phyloP scores from a whole-genome alignment of 352 stramenopile genomes.

The Phytophthora meadii region DNA sequence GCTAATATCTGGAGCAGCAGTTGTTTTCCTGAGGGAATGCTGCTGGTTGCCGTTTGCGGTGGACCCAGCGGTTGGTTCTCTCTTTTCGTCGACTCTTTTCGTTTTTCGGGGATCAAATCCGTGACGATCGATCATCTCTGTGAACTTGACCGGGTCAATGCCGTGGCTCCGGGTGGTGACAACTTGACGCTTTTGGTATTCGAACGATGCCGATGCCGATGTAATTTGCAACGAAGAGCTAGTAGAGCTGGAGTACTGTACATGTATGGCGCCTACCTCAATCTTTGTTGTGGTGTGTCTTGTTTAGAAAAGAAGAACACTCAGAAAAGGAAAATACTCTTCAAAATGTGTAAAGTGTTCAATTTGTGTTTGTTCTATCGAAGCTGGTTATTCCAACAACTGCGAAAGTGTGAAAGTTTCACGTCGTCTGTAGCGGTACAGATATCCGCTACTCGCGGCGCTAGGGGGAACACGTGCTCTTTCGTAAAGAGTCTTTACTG shows the following conservation, averaged over 20 bases:
- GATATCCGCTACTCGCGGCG: background rate
- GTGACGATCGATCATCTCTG: background rate
- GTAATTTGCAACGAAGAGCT: background rate
- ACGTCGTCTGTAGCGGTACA: background rate
- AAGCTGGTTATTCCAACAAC: too few species aligned
- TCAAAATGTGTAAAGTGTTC: too few species aligned
- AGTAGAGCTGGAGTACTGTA: too few species aligned
- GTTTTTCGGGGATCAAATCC: background rate
- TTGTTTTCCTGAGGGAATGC: background rate
- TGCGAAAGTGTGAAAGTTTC: background rate
- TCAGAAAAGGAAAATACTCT: too few species aligned
- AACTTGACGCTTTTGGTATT: background rate
- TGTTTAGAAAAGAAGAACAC: too few species aligned
- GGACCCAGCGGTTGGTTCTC: too few species aligned
- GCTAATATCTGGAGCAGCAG: background rate
- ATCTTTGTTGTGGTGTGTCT: too few species aligned
- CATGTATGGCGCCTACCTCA: too few species aligned
- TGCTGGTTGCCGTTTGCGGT: slow-evolving; percentile 1
- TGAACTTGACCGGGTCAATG: background rate
- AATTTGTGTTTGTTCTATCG: too few species aligned
- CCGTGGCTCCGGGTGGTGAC: background rate
- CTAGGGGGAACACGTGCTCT: too few species aligned
- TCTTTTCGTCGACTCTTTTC: too few species aligned
- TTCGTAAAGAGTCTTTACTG: background rate
- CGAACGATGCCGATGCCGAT: background rate